Base-by-base conservation (phyloP, 1,284 basidiomycete species). In the Cryptococcus amylolentus region DNA sequence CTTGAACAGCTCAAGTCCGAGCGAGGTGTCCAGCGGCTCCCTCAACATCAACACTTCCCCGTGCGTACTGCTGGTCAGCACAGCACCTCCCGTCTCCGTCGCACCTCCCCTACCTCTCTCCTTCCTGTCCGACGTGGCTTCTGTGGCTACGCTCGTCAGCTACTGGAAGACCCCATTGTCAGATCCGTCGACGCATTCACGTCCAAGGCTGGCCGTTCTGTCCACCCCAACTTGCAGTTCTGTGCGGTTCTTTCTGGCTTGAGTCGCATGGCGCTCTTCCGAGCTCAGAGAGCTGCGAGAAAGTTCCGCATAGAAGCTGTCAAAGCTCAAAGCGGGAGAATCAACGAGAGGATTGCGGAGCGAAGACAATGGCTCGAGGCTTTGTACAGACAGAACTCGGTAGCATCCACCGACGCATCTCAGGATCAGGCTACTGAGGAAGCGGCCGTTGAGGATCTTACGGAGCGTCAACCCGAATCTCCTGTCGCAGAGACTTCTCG, bases 41-140 rank as follows among this genome's bases (percentile, higher is more conserved):
- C 50, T 5, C 45, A 53, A 20, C 44, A 42, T n/a, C 20, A 37
- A 28, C 39, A 38, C 6, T 55, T 38, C 13, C 51, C 52, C 42
- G 56, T 57, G 28, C 44, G 59, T 23, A 18, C 38, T 6, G 45
- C 59, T 16, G 52, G 55, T 27, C 52, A 57, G 26, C 31, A 54
- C 9, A 51, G 52, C 18, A 61, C 59, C 23, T 55, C 55, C 20
- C 55, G 55, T 26, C 52, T 61, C 2, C 59, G 49, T 42, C 53
- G 59, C 18, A 38, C 44, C 18, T 61, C 59, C 1, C 59, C 59
- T 4, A 57, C 55, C 5, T 57, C 56, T 16, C 47, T 61, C 20
- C 47, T 61, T 16, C 59, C 59, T 9, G 31, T 31, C n/a, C 42
- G 59, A 31, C 47, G 42, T 40, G 31, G 31, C 5, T 35, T 35